phyloP scores from a whole-genome alignment of 306 rosid species.

The Psophocarpus tetragonolobus region DNA sequence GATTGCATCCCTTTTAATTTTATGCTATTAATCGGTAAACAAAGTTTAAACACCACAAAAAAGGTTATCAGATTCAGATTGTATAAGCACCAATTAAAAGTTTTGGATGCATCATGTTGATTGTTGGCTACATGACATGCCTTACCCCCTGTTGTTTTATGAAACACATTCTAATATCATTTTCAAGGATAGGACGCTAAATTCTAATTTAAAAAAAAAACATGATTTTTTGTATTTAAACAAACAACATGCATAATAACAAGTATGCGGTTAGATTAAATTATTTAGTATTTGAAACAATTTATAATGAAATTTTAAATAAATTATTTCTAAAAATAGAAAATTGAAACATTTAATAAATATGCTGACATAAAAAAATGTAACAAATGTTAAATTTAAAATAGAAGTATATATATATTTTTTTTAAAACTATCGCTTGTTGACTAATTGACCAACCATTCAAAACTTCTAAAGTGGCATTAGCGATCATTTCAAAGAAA shows the following conservation, averaged over 20 bases:
- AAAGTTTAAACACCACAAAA: not conserved
- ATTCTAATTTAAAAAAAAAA: not conserved
- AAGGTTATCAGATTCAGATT: not conserved
- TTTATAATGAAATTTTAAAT: not conserved
- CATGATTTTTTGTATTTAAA: not conserved
- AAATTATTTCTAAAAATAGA: not conserved
- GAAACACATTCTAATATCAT: not conserved
- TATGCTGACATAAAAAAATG: not conserved
- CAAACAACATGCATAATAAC: not conserved
- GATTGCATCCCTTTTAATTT: slow-evolving; percentile 13
- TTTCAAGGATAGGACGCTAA: not conserved
- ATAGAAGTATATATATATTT: not conserved
- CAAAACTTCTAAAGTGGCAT: not conserved
- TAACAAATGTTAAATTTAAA: not conserved
- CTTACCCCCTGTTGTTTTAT: not conserved
- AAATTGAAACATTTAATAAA: not conserved
- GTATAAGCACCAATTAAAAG: not conserved
- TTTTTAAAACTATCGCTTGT: not conserved
- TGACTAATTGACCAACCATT: not conserved
- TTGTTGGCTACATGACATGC: not conserved
- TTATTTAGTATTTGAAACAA: not conserved
- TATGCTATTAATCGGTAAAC: not conserved
- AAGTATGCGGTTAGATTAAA: not conserved
- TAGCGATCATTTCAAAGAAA: not conserved
- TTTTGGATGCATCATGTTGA: slow-evolving; percentile 11